phyloP scores from a whole-genome alignment of 805 yeast genomes.

The Clavispora phyllophila region DNA sequence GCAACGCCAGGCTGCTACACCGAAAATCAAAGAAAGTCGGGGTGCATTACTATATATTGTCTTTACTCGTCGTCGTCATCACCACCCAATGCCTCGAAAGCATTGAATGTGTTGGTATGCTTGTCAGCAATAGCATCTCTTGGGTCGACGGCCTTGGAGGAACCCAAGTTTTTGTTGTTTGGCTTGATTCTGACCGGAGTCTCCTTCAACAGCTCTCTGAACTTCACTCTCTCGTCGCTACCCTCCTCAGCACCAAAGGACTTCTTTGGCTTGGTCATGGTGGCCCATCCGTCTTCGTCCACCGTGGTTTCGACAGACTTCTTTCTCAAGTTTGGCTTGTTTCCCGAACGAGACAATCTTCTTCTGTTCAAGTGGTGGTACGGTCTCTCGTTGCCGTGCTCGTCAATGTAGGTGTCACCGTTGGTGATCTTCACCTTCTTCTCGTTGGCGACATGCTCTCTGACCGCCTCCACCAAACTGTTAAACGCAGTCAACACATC shows the following conservation, averaged over 20 bases:
- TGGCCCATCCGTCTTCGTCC: constrained; percentile 84
- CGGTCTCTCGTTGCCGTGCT: constrained; percentile 40
- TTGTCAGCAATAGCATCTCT: constrained; percentile 68
- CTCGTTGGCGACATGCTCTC: constrained; percentile 38
- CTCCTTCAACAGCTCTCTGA: constrained; percentile 46
- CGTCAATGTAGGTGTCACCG: constrained; percentile 44
- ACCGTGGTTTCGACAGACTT: constrained; percentile 48
- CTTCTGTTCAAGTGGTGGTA: constrained; percentile 49
- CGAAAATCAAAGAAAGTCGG: background rate
- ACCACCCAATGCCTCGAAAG: constrained; percentile 72
- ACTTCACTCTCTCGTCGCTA: constrained; percentile 41
- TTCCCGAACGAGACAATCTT: constrained; percentile 51
- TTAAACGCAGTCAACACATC: constrained; percentile 62
- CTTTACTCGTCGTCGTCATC: constrained; percentile 39
- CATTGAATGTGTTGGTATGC: constrained; percentile 65
- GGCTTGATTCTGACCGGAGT: constrained; percentile 54
- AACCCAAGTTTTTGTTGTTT: constrained; percentile 68
- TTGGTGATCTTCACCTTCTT: constrained; percentile 27
- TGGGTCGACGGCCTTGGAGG: constrained; percentile 68
- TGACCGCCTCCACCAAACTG: constrained; percentile 61
- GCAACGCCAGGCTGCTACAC: no score
- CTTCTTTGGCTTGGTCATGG: constrained; percentile 45
- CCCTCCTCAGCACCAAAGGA: constrained; percentile 47
- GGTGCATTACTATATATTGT: constrained; percentile 9
- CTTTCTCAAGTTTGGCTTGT: constrained; percentile 52